Evolutionary conservation across 345 rosid genomes (phyloP), one percentile per base, ranked within the genome.

Genomic region (Ceriops decandra): DNA sequence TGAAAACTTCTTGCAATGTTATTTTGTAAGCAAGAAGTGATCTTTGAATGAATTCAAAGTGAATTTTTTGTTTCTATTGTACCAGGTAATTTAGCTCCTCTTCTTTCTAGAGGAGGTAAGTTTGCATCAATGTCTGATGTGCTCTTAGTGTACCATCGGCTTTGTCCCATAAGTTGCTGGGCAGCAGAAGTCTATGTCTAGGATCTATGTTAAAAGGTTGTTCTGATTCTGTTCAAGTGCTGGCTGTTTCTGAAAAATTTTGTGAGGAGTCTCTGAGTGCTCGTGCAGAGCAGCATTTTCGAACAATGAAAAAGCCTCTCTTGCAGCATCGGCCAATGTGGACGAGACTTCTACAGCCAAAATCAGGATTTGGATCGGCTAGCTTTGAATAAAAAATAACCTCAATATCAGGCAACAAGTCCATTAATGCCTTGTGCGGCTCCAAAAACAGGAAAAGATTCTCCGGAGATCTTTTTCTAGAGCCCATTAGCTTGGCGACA

Each of bases 21-120:
- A 15, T 42, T 13, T 19, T 42, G 49, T 3, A 15, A 11, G 49
- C 13, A 15, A 42, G 19, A 42, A 42, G 16, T 42, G 19, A 13
- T 42, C 17, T 42, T 42, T 42, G 49, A 42, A 42, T 15, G 17
- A 42, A 42, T 42, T 42, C 49, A 42, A 13, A 13, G 49, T 15
- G 49, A 42, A 42, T 42, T 11, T 36, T 62, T 27, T 60, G 4
- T 22, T 63, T 38, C 16, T 56, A 21, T 19, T 33, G 27, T n/a
- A 66, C 7, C 68, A 71, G 68, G 74, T 5, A 71, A 64, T 16
- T 63, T 70, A 2, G 63, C 19, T 30, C 57, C 68, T n/a, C 32
- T 38, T 6, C 20, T 79, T 72, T 26, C 68, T 61, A 78, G 72
- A 59, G 69, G 71, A 11, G 69, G 49, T 59, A 81, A 78, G 68